These are phyloP conservation scores for Scolecobasidium constrictum DNA, from an alignment of 2,329 filamentous ascomycete genomes.

Conservation along the genomic window DNA sequence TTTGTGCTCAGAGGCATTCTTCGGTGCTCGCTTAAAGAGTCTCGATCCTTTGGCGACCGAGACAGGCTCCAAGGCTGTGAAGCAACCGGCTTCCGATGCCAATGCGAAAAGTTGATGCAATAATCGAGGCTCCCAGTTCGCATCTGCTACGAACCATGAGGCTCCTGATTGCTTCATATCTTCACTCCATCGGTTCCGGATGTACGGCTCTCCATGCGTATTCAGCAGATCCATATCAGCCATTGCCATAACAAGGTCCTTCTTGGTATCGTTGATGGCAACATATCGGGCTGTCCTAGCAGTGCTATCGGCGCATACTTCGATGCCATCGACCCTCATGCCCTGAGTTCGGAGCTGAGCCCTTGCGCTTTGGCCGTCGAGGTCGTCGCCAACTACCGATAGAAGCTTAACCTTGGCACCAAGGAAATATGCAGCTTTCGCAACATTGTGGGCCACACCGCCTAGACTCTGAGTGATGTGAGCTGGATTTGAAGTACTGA, in stretches of 20 bases:
- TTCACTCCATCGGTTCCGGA: not conserved
- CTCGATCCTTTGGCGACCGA: conserved; percentile 66
- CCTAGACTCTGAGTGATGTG: conserved; percentile 73
- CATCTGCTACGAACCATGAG: conserved; percentile 76
- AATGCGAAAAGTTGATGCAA: conserved; percentile 58
- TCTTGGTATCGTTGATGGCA: conserved; percentile 72
- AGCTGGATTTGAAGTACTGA: conserved; percentile 79
- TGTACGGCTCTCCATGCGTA: conserved; percentile 24
- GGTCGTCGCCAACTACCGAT: conserved; percentile 71
- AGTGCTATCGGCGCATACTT: conserved; percentile 29
- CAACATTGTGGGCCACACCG: conserved; percentile 87
- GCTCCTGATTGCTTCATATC: conserved; percentile 49
- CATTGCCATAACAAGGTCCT: conserved; percentile 84
- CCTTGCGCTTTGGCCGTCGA: conserved; percentile 64
- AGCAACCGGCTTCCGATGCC: conserved; percentile 44
- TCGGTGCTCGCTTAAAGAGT: conserved; percentile 42
- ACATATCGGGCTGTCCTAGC: conserved; percentile 82
- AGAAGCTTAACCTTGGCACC: conserved; percentile 59
- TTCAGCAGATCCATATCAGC: conserved; percentile 85
- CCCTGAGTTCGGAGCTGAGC: conserved; percentile 52
- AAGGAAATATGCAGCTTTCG: conserved; percentile 66
- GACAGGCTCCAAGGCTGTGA: conserved; percentile 79
- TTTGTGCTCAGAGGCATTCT: not conserved
- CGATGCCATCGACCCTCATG: conserved; percentile 46
- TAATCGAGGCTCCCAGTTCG: conserved; percentile 64